Evolutionary conservation across 75 land plant genomes (phyloP).

Genomic region (Adiantum capillusveneris): DNA sequence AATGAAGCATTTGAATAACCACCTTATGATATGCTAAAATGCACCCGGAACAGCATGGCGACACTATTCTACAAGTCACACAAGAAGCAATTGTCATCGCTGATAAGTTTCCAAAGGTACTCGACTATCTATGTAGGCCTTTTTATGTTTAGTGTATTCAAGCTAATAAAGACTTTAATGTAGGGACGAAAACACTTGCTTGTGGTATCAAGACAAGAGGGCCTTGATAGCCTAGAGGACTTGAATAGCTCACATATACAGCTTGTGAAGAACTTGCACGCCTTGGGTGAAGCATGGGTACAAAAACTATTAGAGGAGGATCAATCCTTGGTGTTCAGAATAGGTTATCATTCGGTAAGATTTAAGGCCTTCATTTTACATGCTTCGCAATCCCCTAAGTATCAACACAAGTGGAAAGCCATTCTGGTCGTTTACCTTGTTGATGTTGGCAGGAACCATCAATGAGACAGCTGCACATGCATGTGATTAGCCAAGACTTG

Average conservation of each 20-base stretch:
- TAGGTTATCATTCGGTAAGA: conserved; percentile 86
- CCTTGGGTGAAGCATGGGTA: conserved; percentile 61
- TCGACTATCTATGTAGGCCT: background rate
- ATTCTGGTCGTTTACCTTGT: too few species aligned
- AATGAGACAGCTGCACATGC: conserved; percentile 89
- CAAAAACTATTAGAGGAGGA: conserved; percentile 52
- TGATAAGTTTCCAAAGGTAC: conserved; percentile 85
- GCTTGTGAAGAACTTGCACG: conserved; percentile 51
- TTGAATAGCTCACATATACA: conserved; percentile 53
- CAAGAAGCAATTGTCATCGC: conserved; percentile 58
- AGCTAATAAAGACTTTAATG: background rate
- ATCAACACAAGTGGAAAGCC: too few species aligned
- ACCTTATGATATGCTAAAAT: too few species aligned
- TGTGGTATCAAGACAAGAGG: conserved; percentile 49
- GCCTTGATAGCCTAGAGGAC: conserved; percentile 66
- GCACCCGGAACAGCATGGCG: conserved; percentile 63
- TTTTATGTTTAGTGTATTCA: background rate
- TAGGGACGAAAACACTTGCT: conserved; percentile 79
- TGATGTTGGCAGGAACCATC: conserved; percentile 94
- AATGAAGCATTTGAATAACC: too few species aligned
- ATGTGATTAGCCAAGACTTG: conserved; percentile 93
- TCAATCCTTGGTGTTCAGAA: conserved; percentile 59
- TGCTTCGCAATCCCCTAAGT: too few species aligned
- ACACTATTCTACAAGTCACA: conserved; percentile 44
- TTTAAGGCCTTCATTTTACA: too few species aligned